Evolutionary conservation across 306 rosid species (phyloP).

Genomic region (Cucurbita maxima): DNA sequence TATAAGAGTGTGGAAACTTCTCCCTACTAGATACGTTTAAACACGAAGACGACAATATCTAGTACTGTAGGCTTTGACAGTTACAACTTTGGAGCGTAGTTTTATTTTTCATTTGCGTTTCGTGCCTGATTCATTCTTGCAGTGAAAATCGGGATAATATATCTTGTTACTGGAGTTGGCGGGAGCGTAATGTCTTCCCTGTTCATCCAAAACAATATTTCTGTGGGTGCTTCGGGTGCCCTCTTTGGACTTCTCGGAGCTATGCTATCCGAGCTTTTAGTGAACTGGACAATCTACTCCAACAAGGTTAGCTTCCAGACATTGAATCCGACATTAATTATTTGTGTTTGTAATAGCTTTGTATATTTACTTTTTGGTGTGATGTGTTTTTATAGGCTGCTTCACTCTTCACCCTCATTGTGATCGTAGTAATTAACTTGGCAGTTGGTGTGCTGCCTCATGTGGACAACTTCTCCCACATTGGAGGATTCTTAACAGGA

Average conservation of each 20-base stretch:
- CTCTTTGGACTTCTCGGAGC: conserved; percentile 41
- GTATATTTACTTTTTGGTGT: not conserved
- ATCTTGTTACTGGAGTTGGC: conserved; percentile 30
- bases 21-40: too few relatives aligned
- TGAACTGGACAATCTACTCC: conserved; percentile 31
- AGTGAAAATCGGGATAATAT: conserved; percentile 28
- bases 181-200: conserved; percentile 32
- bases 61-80: too few relatives aligned
- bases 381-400: conserved; percentile 17
- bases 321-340: not conserved
- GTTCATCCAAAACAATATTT: conserved; percentile 17
- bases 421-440: conserved; percentile 28
- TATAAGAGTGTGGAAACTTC: too few relatives aligned
- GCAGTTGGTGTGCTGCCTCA: conserved; percentile 38
- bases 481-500: conserved; percentile 35
- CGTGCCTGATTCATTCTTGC: not conserved
- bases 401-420: conserved; percentile 25
- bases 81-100: not conserved
- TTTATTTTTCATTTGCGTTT: not conserved
- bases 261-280: conserved; percentile 35
- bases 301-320: conserved; percentile 18
- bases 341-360: not conserved
- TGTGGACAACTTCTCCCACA: conserved; percentile 37
- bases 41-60: too few relatives aligned
- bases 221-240: conserved; percentile 43